A percentile compares a stretch with the other conserved stretches of the same genome.
These are phyloP conservation scores for Citeromyces siamensis DNA, from an alignment of 1,139 yeast genomes.

Conservation along the genomic window DNA sequence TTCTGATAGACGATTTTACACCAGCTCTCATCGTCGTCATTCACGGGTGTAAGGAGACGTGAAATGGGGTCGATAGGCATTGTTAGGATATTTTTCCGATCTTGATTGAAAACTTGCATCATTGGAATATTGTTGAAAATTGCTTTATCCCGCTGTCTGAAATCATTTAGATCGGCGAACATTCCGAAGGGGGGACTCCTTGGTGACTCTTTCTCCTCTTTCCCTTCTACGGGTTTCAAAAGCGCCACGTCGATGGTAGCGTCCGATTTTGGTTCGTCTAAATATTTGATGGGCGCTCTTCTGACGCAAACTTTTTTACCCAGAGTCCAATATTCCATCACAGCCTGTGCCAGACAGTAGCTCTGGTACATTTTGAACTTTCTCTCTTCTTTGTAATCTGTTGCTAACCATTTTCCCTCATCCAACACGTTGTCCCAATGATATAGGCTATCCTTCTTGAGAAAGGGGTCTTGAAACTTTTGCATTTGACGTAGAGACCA, in stretches of 20 bases:
- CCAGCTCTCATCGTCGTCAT: slow-evolving; percentile 48
- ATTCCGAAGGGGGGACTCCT: slow-evolving; percentile 37
- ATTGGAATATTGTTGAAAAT: slow-evolving; percentile 42
- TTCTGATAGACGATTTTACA: slow-evolving; percentile 47
- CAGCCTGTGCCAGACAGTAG: slow-evolving; percentile 55
- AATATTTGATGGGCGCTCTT: slow-evolving; percentile 22
- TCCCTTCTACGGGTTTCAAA: slow-evolving; percentile 2
- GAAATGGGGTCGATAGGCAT: slow-evolving; percentile 35
- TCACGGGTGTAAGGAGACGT: slow-evolving; percentile 46
- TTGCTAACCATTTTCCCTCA: slow-evolving; percentile 80
- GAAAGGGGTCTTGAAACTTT: slow-evolving; percentile 55
- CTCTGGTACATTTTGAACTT: slow-evolving; percentile 64
- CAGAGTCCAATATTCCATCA: slow-evolving; percentile 64
- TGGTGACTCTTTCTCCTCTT: not conserved
- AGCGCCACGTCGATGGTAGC: slow-evolving; percentile 4
- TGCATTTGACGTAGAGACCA: slow-evolving; percentile 91
- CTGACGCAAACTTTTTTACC: slow-evolving; percentile 63
- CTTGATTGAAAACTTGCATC: slow-evolving; percentile 34
- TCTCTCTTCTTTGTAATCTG: slow-evolving; percentile 61
- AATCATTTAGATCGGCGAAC: slow-evolving; percentile 34
- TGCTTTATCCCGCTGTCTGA: slow-evolving; percentile 41
- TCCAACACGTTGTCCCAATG: slow-evolving; percentile 70
- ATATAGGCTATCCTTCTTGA: slow-evolving; percentile 22
- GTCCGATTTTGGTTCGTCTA: slow-evolving; percentile 10
- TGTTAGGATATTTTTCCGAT: slow-evolving; percentile 10